Conservation (phyloP, 495 filamentous ascomycete genomes). For the Monascus purpureus region DNA sequence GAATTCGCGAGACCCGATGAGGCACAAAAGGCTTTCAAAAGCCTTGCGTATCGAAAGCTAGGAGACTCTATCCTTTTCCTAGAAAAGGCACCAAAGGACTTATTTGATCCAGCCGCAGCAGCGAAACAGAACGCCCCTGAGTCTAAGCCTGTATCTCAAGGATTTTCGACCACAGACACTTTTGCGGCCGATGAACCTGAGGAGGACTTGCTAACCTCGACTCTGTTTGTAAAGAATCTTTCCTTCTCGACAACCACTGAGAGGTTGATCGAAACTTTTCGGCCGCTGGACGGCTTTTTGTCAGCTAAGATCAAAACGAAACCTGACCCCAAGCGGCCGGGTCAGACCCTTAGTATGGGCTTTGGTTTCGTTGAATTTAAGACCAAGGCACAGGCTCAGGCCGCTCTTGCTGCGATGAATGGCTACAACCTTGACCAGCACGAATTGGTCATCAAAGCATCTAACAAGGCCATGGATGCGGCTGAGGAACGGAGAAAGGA, state of each 20-base stretch:
- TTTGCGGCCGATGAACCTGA: conserved; percentile 39
- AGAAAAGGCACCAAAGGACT: conserved; percentile 77
- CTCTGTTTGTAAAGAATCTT: conserved; percentile 84
- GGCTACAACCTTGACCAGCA: conserved; percentile 76
- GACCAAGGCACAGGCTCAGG: conserved; percentile 58
- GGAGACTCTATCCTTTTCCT: conserved; percentile 87
- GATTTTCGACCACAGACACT: conserved; percentile 41
- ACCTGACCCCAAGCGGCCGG: conserved; percentile 68
- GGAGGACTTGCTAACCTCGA: conserved; percentile 47
- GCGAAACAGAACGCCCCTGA: conserved; percentile 16
- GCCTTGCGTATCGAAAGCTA: conserved; percentile 74
- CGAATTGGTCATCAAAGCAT: conserved; percentile 65
- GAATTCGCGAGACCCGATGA: conserved; percentile 68
- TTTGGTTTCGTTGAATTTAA: conserved; percentile 90
- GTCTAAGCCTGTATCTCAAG: conserved; percentile 28
- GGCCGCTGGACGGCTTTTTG: conserved; percentile 69
- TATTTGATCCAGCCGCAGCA: conserved; percentile 42
- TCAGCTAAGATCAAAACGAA: conserved; percentile 80
- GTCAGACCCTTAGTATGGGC: conserved; percentile 81
- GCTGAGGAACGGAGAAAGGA: conserved; percentile 71
- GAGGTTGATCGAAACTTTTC: conserved; percentile 58
- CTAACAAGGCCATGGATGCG: conserved; percentile 73
- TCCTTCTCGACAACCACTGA: conserved; percentile 79
- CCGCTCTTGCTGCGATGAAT: conserved; percentile 72
- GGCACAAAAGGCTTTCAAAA: conserved; percentile 65